phyloP scores from a whole-genome alignment of 148 eudicot species.

The Camellia japonica region DNA sequence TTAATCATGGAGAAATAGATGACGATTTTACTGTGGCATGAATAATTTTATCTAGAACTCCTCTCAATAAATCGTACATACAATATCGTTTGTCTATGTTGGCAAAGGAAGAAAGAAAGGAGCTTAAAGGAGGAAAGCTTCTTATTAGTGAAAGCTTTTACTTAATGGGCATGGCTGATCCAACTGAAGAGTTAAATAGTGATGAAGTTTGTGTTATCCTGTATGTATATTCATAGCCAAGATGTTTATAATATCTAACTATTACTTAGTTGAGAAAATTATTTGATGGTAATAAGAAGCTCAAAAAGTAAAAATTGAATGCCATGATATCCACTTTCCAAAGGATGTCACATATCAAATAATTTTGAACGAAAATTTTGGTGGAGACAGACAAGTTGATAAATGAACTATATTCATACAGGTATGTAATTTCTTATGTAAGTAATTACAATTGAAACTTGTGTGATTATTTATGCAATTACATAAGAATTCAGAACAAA shows the following conservation, averaged over 20 bases:
- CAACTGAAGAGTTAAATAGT: slow-evolving; percentile 51
- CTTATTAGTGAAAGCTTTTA: slow-evolving; percentile 63
- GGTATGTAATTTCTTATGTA: neutral
- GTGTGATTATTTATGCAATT: neutral
- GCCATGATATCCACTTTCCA: neutral
- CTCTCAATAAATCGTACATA: slow-evolving; percentile 73
- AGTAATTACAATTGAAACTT: neutral
- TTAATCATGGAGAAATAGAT: slow-evolving; percentile 45
- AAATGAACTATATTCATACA: neutral
- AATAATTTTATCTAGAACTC: slow-evolving; percentile 72
- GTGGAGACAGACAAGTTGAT: neutral
- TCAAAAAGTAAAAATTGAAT: neutral
- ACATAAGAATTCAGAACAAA: neutral
- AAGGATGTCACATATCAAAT: neutral
- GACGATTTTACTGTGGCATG: slow-evolving; percentile 37
- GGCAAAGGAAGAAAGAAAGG: slow-evolving; percentile 46
- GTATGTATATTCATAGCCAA: slow-evolving; percentile 39
- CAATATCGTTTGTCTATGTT: slow-evolving; percentile 40
- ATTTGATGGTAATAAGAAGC: neutral
- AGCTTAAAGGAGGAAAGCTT: slow-evolving; percentile 57
- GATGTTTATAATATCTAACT: neutral
- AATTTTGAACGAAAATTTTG: neutral
- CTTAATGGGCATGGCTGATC: slow-evolving; percentile 91
- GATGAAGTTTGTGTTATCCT: slow-evolving; percentile 82
- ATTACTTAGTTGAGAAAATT: neutral